A percentile compares a stretch with the other conserved stretches of the same genome.
These are phyloP conservation scores for Phytophthora rubi DNA, from an alignment of 352 stramenopile genomes.

Conservation along the genomic window DNA sequence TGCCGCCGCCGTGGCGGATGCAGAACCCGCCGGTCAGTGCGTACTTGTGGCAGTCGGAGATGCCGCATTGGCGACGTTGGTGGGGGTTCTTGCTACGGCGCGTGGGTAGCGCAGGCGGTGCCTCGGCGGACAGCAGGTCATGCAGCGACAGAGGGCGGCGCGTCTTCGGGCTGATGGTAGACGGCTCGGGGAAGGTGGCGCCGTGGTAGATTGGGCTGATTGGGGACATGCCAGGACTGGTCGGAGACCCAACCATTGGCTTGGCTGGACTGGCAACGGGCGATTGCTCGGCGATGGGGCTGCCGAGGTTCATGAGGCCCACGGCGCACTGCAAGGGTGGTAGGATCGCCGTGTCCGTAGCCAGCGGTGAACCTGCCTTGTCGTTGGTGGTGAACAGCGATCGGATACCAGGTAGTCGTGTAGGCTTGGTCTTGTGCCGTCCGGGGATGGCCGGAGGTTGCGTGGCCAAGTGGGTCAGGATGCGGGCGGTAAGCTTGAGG, in stretches of 20 bases:
- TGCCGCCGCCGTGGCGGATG: slow-evolving; percentile 77
- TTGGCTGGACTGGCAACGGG: slow-evolving; percentile 29
- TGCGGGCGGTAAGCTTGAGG: slow-evolving; percentile 37
- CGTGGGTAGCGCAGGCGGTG: slow-evolving; percentile 6
- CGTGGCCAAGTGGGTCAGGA: slow-evolving; percentile 34
- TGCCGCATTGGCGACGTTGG: slow-evolving; percentile 67
- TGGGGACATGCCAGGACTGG: slow-evolving; percentile 37
- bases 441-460: slow-evolving; percentile 27
- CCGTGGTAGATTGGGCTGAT: slow-evolving; percentile 13
- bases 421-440: slow-evolving; percentile 17
- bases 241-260: slow-evolving; percentile 36
- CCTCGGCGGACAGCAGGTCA: slow-evolving; percentile 57
- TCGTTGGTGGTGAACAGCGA: slow-evolving; percentile 20
- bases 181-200: neutral
- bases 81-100: slow-evolving; percentile 36
- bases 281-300: slow-evolving; percentile 9
- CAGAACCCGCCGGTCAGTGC: slow-evolving; percentile 74
- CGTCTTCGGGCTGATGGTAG: slow-evolving; percentile 34
- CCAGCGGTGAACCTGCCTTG: slow-evolving; percentile 1
- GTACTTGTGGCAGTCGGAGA: slow-evolving; percentile 67
- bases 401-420: slow-evolving; percentile 28
- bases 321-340: slow-evolving; percentile 35
- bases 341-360: slow-evolving; percentile 2
- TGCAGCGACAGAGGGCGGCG: slow-evolving; percentile 55
- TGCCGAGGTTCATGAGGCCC: slow-evolving; percentile 21